Base-by-base conservation (phyloP, 176 grass and related monocot genomes). In the Oryza nivara region DNA sequence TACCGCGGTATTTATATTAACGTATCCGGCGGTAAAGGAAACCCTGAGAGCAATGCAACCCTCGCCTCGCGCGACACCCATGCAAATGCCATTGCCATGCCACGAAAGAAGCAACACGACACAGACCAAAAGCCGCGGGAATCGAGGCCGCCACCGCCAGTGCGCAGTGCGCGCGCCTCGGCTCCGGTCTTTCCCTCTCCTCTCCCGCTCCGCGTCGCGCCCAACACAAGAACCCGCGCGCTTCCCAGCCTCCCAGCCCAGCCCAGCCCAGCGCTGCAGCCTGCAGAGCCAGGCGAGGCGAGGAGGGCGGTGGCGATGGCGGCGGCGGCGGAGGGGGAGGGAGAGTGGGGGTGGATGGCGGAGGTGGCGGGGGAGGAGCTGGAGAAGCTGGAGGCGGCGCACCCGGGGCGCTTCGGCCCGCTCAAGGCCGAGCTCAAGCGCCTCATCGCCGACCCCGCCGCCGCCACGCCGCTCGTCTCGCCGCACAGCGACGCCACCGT, bases 341-440 rank as follows among this genome's bases (percentile, higher is more conserved):
- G 35, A 75, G 68, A 84, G 11, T 88, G 77, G 86, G 85, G 81
- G 16, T 97, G 95, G 95, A 65, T 94, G 77, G 90, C 70, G 43
- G 92, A 89, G 72, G 88, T 83, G 70, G 95, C 95, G 38, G 75
- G 45, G 9, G 88, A 94, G 73, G 95, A 97, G 88, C 86, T 97
- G 58, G 82, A 86, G 47, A 92, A 88, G 75, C 90, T 97, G 82
- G 95, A 97, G 66, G 80, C 77, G 16, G 77, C 77, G 79, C 90
- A 97, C 60, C 95, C 95, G 46, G 70, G 88, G 78, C 92, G 88
- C 49, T 88, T 94, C 88, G 86, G 72, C 73, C 83, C 74, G 68
- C 92, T 94, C 80, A 97, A 97, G 85, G 84, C 81, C 68, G 95
- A 97, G 78, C 90, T 97, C 32, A 75, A 88, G 75, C 89, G 77